Evolutionary conservation across 345 rosid genomes (phyloP).

Genomic region (Eucalyptus curtisii): DNA sequence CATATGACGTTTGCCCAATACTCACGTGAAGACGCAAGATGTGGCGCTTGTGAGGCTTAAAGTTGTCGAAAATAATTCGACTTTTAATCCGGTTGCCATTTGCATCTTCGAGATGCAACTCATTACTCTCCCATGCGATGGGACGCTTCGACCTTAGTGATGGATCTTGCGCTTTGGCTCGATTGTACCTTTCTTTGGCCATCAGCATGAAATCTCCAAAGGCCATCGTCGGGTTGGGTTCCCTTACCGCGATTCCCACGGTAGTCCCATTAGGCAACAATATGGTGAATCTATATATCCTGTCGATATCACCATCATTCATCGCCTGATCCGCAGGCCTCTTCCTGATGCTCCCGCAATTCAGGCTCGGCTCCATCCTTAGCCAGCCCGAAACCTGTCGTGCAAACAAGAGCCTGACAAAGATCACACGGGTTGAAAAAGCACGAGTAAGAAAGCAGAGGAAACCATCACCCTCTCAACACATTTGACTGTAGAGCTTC

Average conservation of each 20-base stretch:
- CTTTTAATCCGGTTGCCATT: slow-evolving; percentile 2
- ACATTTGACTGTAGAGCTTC: neutral
- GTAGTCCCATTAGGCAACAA: slow-evolving; percentile 43
- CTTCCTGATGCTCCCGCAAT: neutral
- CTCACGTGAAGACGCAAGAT: slow-evolving; percentile 41
- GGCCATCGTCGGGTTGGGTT: slow-evolving; percentile 10
- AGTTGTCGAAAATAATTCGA: slow-evolving; percentile 11
- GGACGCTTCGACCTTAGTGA: neutral
- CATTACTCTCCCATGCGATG: slow-evolving; percentile 20
- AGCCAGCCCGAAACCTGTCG: neutral
- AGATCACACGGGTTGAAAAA: neutral
- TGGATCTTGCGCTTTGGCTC: neutral
- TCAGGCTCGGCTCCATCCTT: neutral
- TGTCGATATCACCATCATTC: neutral
- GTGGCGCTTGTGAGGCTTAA: slow-evolving; percentile 25
- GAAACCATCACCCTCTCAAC: neutral
- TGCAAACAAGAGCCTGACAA: neutral
- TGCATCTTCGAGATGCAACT: slow-evolving; percentile 14
- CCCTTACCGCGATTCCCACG: slow-evolving; percentile 7
- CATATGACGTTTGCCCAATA: neutral
- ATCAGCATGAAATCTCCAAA: slow-evolving; percentile 13
- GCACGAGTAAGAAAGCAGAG: neutral
- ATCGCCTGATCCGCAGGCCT: neutral
- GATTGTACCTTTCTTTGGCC: slow-evolving; percentile 15
- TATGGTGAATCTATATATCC: slow-evolving; percentile 23